Conservation (phyloP, 176 grass and related monocot species). For the Chrysopogon serrulatus region DNA sequence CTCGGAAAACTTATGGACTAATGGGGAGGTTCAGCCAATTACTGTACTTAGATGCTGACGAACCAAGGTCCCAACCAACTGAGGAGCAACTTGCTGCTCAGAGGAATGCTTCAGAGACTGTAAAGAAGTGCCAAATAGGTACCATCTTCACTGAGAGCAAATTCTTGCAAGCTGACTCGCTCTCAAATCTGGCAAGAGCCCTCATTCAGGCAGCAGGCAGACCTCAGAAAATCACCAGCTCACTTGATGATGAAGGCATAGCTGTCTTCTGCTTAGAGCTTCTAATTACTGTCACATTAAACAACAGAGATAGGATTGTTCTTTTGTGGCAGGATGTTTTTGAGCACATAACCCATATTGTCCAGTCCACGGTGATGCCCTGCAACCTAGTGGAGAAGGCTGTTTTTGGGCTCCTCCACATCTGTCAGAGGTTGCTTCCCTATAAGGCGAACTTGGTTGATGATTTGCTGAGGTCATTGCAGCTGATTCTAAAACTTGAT, state of each 20-base stretch:
- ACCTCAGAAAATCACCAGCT: slow-evolving; percentile 71
- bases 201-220: slow-evolving; percentile 74
- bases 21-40: slow-evolving; percentile 97
- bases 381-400: slow-evolving; percentile 97
- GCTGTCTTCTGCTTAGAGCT: slow-evolving; percentile 95
- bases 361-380: slow-evolving; percentile 94
- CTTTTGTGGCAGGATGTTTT: slow-evolving; percentile 91
- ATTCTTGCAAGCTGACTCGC: slow-evolving; percentile 88
- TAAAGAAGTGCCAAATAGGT: slow-evolving; percentile 80
- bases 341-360: slow-evolving; percentile 92
- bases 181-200: slow-evolving; percentile 66
- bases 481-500: slow-evolving; percentile 94
- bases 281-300: slow-evolving; percentile 85
- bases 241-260: slow-evolving; percentile 76
- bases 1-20: slow-evolving; percentile 66
- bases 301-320: slow-evolving; percentile 93
- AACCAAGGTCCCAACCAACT: slow-evolving; percentile 71
- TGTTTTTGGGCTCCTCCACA: slow-evolving; percentile 87
- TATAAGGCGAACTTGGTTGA: slow-evolving; percentile 94
- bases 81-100: slow-evolving; percentile 89
- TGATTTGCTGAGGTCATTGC: slow-evolving; percentile 83
- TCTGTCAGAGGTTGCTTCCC: slow-evolving; percentile 93
- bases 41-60: slow-evolving; percentile 76
- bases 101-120: slow-evolving; percentile 65
- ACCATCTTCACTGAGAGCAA: slow-evolving; percentile 95